Conservation (phyloP, 257 asterid species). For the Echites panduratus region DNA sequence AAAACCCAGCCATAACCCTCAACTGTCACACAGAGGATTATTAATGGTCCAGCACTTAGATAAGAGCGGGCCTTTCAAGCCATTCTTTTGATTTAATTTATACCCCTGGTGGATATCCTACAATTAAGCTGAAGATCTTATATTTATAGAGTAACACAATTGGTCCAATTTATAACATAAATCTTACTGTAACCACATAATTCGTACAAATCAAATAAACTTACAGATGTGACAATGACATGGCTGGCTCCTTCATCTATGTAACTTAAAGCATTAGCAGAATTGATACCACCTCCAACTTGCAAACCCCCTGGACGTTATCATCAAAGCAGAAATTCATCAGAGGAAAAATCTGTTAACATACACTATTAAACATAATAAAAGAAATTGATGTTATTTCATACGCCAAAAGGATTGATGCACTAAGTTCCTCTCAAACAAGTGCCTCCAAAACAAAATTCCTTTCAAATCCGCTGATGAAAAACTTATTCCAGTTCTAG, state of each 20-base stretch:
- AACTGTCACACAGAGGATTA: not conserved
- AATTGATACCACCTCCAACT: slow-evolving; percentile 92
- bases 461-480: not conserved
- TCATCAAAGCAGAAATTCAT: slow-evolving; percentile 33
- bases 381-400: slow-evolving; percentile 14
- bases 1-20: not conserved
- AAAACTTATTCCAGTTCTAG: not conserved
- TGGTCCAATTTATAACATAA: not conserved
- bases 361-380: slow-evolving; percentile 19
- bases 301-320: slow-evolving; percentile 94
- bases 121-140: not conserved
- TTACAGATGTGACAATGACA: slow-evolving; percentile 89
- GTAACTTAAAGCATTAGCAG: slow-evolving; percentile 71
- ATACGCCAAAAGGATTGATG: too few relatives aligned
- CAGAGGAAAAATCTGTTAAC: slow-evolving; percentile 30
- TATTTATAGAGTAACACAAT: not conserved
- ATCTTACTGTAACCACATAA: not conserved
- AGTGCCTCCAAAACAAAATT: not conserved
- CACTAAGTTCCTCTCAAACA: not conserved
- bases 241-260: slow-evolving; percentile 96
- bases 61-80: not conserved
- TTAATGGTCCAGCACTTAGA: not conserved
- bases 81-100: not conserved
- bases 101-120: not conserved
- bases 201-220: slow-evolving; percentile 21